Percentiles rank a stretch among this genome's conserved stretches.
phyloP scores from a whole-genome alignment of 208 protist species.

The Naegleria gruberi region DNA sequence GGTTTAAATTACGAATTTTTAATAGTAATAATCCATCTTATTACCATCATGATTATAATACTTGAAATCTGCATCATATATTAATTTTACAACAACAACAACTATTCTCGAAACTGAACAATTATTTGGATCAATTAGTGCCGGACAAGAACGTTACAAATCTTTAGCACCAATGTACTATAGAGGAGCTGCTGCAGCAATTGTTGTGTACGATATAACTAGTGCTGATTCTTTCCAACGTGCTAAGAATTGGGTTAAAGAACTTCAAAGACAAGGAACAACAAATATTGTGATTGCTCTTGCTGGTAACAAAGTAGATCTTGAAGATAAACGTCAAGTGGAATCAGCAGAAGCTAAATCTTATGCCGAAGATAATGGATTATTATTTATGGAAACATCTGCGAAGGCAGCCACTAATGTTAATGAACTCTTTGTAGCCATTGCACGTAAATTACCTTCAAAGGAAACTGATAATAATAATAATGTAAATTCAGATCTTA shows the following conservation, averaged over 20 bases:
- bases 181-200: slow-evolving; percentile 59
- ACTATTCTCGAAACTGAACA: not conserved
- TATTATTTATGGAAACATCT: slow-evolving; percentile 96
- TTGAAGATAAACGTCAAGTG: slow-evolving; percentile 80
- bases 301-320: slow-evolving; percentile 98
- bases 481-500: not conserved
- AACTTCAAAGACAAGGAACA: slow-evolving; percentile 85
- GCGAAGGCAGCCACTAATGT: slow-evolving; percentile 94
- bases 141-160: slow-evolving; percentile 71
- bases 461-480: not conserved
- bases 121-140: not conserved
- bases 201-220: slow-evolving; percentile 20
- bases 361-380: slow-evolving; percentile 86
- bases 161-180: slow-evolving; percentile 83
- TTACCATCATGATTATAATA: no score
- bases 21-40: not conserved
- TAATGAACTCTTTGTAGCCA: slow-evolving; percentile 87
- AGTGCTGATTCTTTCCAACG: not conserved
- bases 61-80: not conserved
- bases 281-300: slow-evolving; percentile 95
- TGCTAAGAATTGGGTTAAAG: slow-evolving; percentile 50
- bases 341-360: slow-evolving; percentile 81
- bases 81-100: not conserved
- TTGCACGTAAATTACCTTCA: slow-evolving; percentile 59
- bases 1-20: not conserved